Conservation (phyloP, 1,139 yeast genomes). For the Scheffersomyces titani region DNA sequence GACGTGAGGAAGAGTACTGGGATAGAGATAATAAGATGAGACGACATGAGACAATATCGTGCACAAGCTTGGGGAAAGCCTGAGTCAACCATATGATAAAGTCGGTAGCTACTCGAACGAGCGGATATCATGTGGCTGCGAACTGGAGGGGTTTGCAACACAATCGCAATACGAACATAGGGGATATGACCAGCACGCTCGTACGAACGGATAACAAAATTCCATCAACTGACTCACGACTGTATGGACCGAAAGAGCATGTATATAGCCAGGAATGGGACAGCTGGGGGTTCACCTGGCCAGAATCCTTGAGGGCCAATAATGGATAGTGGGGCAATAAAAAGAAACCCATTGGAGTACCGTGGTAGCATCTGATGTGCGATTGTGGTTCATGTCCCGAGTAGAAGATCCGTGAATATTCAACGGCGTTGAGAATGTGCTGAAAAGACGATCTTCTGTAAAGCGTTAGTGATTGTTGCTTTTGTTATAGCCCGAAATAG, state of each 20-base stretch:
- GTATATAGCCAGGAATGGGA: neutral
- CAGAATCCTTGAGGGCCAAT: no score
- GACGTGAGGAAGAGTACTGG: conserved; percentile 3
- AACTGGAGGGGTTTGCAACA: neutral
- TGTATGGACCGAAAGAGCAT: neutral
- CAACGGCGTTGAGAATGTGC: no score
- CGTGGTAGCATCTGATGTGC: no score
- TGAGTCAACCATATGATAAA: neutral
- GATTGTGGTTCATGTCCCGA: no score
- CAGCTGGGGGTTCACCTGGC: neutral
- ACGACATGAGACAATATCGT: neutral
- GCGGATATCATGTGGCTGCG: conserved; percentile 2
- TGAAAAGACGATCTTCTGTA: no score
- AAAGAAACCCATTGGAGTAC: no score
- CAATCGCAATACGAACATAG: neutral
- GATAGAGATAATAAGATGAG: neutral
- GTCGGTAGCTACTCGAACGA: neutral
- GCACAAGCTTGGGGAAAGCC: neutral
- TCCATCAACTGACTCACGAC: neutral
- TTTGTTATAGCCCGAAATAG: no score
- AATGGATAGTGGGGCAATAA: no score
- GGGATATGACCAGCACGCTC: neutral
- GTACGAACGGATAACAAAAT: neutral
- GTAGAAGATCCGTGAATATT: no score
- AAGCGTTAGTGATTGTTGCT: no score